Evolutionary conservation across 306 rosid genomes (phyloP), one percentile per base, ranked within the genome.

Genomic region (Rosa lucieae): DNA sequence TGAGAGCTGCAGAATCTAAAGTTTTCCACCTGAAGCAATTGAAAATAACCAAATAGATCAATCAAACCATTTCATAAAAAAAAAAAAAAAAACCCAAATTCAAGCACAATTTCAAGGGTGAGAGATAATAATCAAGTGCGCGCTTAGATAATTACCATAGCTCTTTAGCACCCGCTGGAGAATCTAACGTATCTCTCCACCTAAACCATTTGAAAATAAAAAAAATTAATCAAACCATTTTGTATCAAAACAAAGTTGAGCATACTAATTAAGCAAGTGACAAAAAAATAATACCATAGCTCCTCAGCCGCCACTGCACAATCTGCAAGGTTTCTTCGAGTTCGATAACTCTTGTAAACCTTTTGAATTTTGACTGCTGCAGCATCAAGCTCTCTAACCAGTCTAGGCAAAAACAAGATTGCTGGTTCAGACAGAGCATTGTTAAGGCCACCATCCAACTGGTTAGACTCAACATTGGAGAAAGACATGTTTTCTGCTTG

Each of bases 231-330:
- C 68, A 29, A 13, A 63, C 68, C 39, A 63, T 12, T 63, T 5
- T 32, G 10, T 7, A 29, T 0, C 18, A 32, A 29, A 12, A 0
- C 42, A 29, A 44, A 32, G 32, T 29, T 29, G 2, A 29, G 32
- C 32, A 32, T 32, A 32, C 37, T 32, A 32, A 32, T 32, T 32
- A 32, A 32, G 37, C 37, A 2, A 32, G 37, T 32, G 37, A 32
- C 37, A 44, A 44, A 44, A 44, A 44, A 44, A 44, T 2, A 44
- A 44, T 67, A 93, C 98, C 99, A 93, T 49, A 93, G 84, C 74
- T 93, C 98, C 76, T 93, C 97, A 56, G 86, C 91, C 15, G 90
- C 93, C 35, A 91, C 98, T 0, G 95, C 98, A 84, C 98, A 93
- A 76, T 93, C 98, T 2, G 98, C 97, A 65, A 93, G 97, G 80